Evolutionary conservation across 192 early-diverging fungal genomes (phyloP).

Genomic region (Umbelopsis sp.): DNA sequence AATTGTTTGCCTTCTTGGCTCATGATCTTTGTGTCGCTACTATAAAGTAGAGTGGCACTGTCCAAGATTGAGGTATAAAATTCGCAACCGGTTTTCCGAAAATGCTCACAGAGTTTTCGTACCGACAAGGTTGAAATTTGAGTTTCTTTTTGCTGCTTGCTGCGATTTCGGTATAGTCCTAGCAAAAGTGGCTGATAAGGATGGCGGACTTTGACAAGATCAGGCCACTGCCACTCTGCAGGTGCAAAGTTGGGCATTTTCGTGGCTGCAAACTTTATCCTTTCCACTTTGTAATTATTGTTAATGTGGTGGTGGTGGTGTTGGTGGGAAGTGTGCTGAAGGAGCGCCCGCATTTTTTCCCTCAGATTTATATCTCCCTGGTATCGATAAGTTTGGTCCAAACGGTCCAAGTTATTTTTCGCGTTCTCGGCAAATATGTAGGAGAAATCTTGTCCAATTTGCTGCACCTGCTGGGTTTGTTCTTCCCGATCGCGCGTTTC

Average conservation of each 20-base stretch:
- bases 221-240: conserved; percentile 28
- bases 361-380: conserved; percentile 1
- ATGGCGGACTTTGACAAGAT: conserved; percentile 22
- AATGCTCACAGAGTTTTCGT: conserved; percentile 11
- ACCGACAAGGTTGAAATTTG: neutral
- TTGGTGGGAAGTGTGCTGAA: neutral
- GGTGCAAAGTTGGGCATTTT: conserved; percentile 23
- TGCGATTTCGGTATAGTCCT: conserved; percentile 7
- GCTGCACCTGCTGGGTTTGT: conserved; percentile 6
- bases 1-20: conserved; percentile 13
- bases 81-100: conserved; percentile 10
- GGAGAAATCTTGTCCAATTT: conserved; percentile 19
- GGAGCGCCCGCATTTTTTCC: neutral
- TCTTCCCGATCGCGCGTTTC: conserved; percentile 10
- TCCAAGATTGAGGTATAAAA: conserved; percentile 13
- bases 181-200: conserved; percentile 22
- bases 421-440: conserved; percentile 26
- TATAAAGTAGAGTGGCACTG: neutral
- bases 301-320: neutral
- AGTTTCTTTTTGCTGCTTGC: conserved; percentile 4
- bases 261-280: neutral
- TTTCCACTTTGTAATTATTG: conserved; percentile 13
- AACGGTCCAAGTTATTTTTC: conserved; percentile 14
- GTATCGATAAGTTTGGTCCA: conserved; percentile 11
- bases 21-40: conserved; percentile 5